These are phyloP conservation scores for Didymella pomorum DNA, from an alignment of 2,329 filamentous ascomycete genomes.

Conservation along the genomic window DNA sequence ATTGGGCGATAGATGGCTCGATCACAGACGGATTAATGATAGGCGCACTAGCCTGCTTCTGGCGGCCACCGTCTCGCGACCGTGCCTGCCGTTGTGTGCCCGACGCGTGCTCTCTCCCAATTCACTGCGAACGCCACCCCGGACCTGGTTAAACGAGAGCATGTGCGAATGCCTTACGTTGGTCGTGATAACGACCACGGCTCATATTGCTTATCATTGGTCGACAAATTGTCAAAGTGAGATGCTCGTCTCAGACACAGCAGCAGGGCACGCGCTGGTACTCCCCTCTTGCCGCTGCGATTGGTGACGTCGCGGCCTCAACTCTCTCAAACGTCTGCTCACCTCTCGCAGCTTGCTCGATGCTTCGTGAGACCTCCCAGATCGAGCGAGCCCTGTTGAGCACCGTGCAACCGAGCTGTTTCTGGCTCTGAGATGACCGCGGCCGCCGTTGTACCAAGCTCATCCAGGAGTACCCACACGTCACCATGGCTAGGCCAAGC, in stretches of 20 bases:
- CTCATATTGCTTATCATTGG: slow-evolving; percentile 6
- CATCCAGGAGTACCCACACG: slow-evolving; percentile 6
- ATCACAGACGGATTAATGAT: slow-evolving; percentile 6
- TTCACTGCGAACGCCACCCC: slow-evolving; percentile 16
- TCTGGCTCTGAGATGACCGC: slow-evolving; percentile 8
- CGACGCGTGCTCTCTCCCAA: slow-evolving; percentile 7
- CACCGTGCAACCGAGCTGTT: slow-evolving; percentile 16
- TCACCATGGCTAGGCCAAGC: slow-evolving; percentile 12
- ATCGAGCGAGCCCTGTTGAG: slow-evolving; percentile 9
- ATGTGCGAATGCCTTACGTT: slow-evolving; percentile 22
- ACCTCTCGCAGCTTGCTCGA: slow-evolving; percentile 2
- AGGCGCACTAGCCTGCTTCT: slow-evolving; percentile 15
- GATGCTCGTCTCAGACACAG: slow-evolving; percentile 13
- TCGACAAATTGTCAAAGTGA: slow-evolving; percentile 8
- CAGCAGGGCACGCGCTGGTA: slow-evolving; percentile 11
- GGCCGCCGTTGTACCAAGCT: slow-evolving; percentile 19
- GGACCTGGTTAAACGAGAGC: slow-evolving; percentile 14
- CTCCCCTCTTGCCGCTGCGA: background rate
- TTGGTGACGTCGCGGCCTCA: slow-evolving; percentile 10
- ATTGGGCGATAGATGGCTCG: slow-evolving; percentile 18
- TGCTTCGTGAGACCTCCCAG: slow-evolving; percentile 6
- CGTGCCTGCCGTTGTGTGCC: slow-evolving; percentile 18
- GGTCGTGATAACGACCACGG: slow-evolving; percentile 15
- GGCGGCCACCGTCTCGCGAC: slow-evolving; percentile 8
- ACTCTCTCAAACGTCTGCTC: slow-evolving; percentile 2